phyloP scores from a whole-genome alignment of 2,329 filamentous ascomycete genomes.

The Fonsecaea nubica region DNA sequence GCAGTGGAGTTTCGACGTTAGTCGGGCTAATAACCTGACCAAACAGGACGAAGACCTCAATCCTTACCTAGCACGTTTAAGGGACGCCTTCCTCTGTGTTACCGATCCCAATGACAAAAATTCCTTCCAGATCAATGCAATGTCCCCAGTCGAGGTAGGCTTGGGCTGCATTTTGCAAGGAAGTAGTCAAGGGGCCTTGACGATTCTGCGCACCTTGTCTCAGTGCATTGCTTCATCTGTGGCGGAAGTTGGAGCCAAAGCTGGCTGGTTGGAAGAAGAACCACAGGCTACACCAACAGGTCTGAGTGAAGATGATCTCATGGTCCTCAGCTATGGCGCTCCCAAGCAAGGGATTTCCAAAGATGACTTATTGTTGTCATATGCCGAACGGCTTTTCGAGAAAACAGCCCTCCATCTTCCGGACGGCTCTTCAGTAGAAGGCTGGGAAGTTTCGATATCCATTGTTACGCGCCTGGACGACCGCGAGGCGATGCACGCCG shows the following conservation, averaged over 20 bases:
- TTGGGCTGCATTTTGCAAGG: constrained; percentile 83
- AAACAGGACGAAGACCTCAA: constrained; percentile 53
- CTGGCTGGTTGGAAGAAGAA: constrained; percentile 73
- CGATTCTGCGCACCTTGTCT: constrained; percentile 79
- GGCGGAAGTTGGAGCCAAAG: constrained; percentile 82
- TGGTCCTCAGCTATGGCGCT: constrained; percentile 75
- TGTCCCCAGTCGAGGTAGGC: constrained; percentile 78
- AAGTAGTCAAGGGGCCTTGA: constrained; percentile 76
- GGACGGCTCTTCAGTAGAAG: constrained; percentile 61
- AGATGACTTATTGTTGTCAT: constrained; percentile 78
- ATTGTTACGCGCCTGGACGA: constrained; percentile 83
- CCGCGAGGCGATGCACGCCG: constrained; percentile 70
- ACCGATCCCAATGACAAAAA: constrained; percentile 67
- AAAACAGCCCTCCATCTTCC: constrained; percentile 45
- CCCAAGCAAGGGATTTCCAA: constrained; percentile 71
- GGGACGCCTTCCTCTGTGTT: constrained; percentile 69
- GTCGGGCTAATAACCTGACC: constrained; percentile 48
- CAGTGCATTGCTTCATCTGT: constrained; percentile 77
- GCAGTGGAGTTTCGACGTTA: constrained; percentile 53
- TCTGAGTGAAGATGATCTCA: constrained; percentile 82
- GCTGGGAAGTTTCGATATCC: constrained; percentile 89
- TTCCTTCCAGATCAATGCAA: constrained; percentile 74
- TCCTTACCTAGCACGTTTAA: constrained; percentile 76
- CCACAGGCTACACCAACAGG: constrained; percentile 55
- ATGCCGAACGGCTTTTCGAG: constrained; percentile 69